Evolutionary conservation across 495 filamentous ascomycete species (phyloP).

Genomic region (Lepraria neglecta): DNA sequence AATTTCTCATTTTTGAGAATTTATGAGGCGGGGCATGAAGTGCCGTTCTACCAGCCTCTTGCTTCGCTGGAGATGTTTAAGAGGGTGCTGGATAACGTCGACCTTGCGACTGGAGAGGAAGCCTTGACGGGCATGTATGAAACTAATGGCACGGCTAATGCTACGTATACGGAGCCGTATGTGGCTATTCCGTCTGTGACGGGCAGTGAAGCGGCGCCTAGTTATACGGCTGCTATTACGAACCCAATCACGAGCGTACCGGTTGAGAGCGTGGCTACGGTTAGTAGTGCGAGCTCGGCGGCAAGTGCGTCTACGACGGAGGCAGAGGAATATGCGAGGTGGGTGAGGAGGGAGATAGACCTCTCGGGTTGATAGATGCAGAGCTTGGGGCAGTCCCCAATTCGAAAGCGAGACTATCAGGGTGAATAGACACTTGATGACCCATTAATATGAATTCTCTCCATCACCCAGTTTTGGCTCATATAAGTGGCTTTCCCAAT

Average conservation of each 20-base stretch:
- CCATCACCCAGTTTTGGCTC: too few relatives aligned
- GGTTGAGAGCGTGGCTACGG: not conserved
- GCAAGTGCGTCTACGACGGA: constrained; percentile 23
- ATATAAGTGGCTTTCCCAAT: too few relatives aligned
- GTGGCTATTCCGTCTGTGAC: constrained; percentile 39
- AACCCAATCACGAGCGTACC: constrained; percentile 17
- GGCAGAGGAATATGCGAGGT: constrained; percentile 22
- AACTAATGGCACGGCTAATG: constrained; percentile 42
- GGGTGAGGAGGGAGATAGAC: constrained; percentile 18
- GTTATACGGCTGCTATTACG: constrained; percentile 20
- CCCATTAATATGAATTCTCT: too few relatives aligned
- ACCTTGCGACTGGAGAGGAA: constrained; percentile 31
- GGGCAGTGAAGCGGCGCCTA: not conserved
- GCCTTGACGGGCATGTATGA: constrained; percentile 41
- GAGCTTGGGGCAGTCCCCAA: too few relatives aligned
- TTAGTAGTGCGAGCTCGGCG: constrained; percentile 2
- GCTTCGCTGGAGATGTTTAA: constrained; percentile 37
- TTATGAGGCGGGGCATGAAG: constrained; percentile 38
- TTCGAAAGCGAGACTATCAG: too few relatives aligned
- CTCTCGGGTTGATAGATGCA: not conserved
- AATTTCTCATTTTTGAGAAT: constrained; percentile 41
- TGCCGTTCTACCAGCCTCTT: constrained; percentile 38
- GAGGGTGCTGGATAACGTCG: constrained; percentile 29
- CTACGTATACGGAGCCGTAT: constrained; percentile 53
- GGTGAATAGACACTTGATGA: too few relatives aligned